Percentiles rank a stretch among this genome's conserved stretches.
Conservation (phyloP, 2,329 filamentous ascomycete species). For the Annulohypoxylon truncatum region DNA sequence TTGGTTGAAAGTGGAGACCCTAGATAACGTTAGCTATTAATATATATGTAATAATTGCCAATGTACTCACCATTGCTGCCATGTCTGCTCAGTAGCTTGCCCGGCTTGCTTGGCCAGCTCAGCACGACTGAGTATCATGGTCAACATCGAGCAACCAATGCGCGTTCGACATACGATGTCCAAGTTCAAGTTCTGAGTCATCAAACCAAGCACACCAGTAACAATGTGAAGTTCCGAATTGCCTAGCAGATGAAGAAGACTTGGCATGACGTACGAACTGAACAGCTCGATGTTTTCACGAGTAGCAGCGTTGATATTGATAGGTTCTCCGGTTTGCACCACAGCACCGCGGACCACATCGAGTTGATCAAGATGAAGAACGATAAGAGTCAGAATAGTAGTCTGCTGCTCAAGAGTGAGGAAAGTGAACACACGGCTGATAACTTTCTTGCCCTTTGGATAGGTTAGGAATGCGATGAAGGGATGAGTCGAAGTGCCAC, state of each 20-base stretch:
- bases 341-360: constrained; percentile 89
- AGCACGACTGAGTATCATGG: constrained; percentile 92
- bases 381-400: constrained; percentile 94
- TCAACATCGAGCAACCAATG: constrained; percentile 89
- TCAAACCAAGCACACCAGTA: constrained; percentile 86
- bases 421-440: constrained; percentile 94
- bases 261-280: constrained; percentile 86
- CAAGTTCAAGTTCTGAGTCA: constrained; percentile 84
- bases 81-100: constrained; percentile 75
- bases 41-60: not conserved
- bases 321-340: constrained; percentile 76
- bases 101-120: constrained; percentile 90
- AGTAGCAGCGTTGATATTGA: constrained; percentile 76
- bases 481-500: constrained; percentile 80
- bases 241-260: constrained; percentile 88
- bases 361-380: constrained; percentile 90
- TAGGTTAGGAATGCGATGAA: constrained; percentile 97
- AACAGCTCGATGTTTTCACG: constrained; percentile 96
- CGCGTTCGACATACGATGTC: constrained; percentile 86
- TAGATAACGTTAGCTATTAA: constrained; percentile 53
- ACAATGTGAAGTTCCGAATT: constrained; percentile 93
- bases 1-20: constrained; percentile 82
- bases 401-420: constrained; percentile 92
- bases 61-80: constrained; percentile 79
- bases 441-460: constrained; percentile 94